Evolutionary conservation across 129 eudicot genomes (phyloP).

Genomic region (Sambucus nigra): DNA sequence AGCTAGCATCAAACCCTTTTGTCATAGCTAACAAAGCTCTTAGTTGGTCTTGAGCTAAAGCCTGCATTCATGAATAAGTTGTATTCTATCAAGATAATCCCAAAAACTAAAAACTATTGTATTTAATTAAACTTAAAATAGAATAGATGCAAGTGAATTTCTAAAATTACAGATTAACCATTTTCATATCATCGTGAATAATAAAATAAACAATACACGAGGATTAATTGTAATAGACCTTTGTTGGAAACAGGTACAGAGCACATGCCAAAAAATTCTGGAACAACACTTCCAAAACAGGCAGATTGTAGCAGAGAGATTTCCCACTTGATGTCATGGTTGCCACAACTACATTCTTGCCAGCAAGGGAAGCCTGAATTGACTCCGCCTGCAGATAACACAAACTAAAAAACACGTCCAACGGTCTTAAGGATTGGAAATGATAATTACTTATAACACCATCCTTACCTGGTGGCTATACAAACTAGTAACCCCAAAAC

Average conservation of each 20-base stretch:
- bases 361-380: constrained; percentile 68
- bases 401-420: neutral
- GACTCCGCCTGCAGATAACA: constrained; percentile 54
- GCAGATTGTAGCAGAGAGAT: constrained; percentile 91
- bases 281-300: constrained; percentile 74
- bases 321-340: constrained; percentile 99
- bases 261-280: constrained; percentile 73
- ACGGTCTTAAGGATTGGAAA: neutral
- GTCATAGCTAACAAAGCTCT: constrained; percentile 56
- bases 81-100: neutral
- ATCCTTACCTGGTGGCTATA: constrained; percentile 81
- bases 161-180: too few relatives aligned
- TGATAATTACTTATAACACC: neutral
- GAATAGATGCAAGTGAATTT: neutral
- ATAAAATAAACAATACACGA: neutral
- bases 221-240: constrained; percentile 38
- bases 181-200: too few relatives aligned
- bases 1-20: constrained; percentile 39
- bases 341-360: constrained; percentile 77
- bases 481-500: constrained; percentile 56
- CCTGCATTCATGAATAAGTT: constrained; percentile 42
- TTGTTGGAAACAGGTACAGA: constrained; percentile 86
- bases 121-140: too few relatives aligned
- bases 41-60: constrained; percentile 96
- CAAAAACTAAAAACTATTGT: neutral